Percentiles rank a stretch among this genome's conserved stretches.
Conservation (phyloP, 2,329 filamentous ascomycete species). For the Neonectria coccinea region DNA sequence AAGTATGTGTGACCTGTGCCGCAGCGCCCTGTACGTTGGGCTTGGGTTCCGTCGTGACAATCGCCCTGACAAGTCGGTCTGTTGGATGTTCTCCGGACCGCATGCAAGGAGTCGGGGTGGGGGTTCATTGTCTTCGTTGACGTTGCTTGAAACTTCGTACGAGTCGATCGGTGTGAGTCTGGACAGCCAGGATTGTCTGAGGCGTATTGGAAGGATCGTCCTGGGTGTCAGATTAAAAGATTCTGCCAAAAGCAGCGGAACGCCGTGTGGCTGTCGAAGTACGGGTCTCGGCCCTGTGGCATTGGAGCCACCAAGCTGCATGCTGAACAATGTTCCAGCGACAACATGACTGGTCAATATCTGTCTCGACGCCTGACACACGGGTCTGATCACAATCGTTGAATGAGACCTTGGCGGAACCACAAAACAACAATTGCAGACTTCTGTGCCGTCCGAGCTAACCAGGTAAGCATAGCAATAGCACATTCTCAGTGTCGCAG, state of each 20-base stretch:
- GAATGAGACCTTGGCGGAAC: constrained; percentile 15
- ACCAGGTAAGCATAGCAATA: constrained; percentile 7
- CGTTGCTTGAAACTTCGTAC: constrained; percentile 8
- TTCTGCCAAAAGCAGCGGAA: constrained; percentile 9
- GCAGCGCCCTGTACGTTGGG: constrained; percentile 30
- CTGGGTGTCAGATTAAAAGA: constrained; percentile 13
- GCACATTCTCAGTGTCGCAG: not conserved
- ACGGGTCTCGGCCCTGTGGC: constrained; percentile 5
- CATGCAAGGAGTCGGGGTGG: constrained; percentile 31
- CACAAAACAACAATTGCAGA: not conserved
- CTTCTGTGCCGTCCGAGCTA: constrained; percentile 12
- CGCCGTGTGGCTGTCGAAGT: constrained; percentile 11
- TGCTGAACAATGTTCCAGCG: constrained; percentile 5
- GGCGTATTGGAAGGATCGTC: constrained; percentile 14
- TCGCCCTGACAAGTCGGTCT: constrained; percentile 20
- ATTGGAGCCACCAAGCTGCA: constrained; percentile 15
- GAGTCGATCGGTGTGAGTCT: constrained; percentile 16
- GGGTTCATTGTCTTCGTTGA: constrained; percentile 8
- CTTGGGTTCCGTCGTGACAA: constrained; percentile 18
- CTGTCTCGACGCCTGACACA: constrained; percentile 9
- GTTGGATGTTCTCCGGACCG: constrained; percentile 15
- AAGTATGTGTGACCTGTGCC: constrained; percentile 26
- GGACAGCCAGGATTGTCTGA: constrained; percentile 4
- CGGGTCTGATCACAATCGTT: constrained; percentile 21
- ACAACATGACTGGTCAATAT: constrained; percentile 24